phyloP scores from a whole-genome alignment of 1,284 basidiomycete genomes.

The Ceratobasidium sp. region DNA sequence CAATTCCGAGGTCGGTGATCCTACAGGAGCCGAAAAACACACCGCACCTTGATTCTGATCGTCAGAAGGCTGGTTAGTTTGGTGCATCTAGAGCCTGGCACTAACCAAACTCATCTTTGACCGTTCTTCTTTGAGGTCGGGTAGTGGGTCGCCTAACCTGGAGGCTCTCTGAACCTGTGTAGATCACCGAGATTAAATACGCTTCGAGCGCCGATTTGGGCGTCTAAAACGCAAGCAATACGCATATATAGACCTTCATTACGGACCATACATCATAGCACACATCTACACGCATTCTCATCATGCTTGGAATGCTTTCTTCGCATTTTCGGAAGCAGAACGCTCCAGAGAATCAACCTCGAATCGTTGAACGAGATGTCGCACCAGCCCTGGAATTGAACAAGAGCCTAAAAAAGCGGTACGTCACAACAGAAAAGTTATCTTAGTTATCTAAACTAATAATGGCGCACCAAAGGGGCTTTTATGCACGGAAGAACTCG shows the following conservation, averaged over 20 bases:
- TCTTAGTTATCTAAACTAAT: neutral
- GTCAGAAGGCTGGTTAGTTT: neutral
- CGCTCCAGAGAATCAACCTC: neutral
- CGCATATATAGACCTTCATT: neutral
- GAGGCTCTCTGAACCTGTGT: neutral
- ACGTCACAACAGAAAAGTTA: too few species aligned
- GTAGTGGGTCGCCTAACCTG: neutral
- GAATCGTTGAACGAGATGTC: neutral
- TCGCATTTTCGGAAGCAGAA: conserved; percentile 23
- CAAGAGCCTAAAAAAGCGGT: conserved; percentile 25
- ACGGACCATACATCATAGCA: neutral
- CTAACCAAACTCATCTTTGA: too few species aligned
- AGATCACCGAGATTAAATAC: too few species aligned
- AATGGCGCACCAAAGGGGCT: neutral
- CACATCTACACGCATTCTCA: neutral
- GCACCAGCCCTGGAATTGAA: conserved; percentile 5
- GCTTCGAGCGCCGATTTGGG: too few species aligned
- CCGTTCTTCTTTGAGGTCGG: neutral
- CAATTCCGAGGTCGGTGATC: too few species aligned
- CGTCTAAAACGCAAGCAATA: neutral
- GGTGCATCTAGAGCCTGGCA: neutral
- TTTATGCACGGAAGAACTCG: conserved; percentile 37
- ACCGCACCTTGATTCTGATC: too few species aligned
- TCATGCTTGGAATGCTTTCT: conserved; percentile 7
- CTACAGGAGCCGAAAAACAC: too few species aligned